These are phyloP conservation scores for Solidago caesia DNA, from an alignment of 129 eudicot genomes.

Conservation along the genomic window DNA sequence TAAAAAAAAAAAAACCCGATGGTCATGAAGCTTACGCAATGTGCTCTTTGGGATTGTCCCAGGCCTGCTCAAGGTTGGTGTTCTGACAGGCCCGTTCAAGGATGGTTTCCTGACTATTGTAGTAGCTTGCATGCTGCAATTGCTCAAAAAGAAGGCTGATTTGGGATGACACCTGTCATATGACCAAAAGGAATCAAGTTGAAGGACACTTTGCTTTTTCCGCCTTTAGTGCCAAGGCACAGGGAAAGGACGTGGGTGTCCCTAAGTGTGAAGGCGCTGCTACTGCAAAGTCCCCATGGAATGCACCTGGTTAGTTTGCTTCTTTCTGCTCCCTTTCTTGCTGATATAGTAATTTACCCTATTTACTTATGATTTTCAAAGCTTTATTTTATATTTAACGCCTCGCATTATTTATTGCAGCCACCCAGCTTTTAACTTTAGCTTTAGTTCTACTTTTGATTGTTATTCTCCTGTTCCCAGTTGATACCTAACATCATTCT, in stretches of 20 bases:
- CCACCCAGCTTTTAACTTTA: conserved; percentile 84
- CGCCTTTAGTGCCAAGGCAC: conserved; percentile 82
- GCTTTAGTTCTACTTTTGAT: conserved; percentile 63
- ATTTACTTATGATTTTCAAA: neutral
- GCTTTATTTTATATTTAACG: neutral
- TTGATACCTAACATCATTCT: conserved; percentile 65
- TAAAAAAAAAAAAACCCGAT: too few species aligned
- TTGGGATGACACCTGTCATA: conserved; percentile 78
- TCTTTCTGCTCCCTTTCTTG: conserved; percentile 1
- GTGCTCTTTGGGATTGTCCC: conserved; percentile 99
- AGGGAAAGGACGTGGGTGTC: conserved; percentile 89
- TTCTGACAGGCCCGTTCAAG: conserved; percentile 76
- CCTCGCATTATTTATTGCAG: conserved; percentile 91
- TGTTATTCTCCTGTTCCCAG: conserved; percentile 81
- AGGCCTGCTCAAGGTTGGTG: conserved; percentile 13
- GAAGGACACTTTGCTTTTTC: conserved; percentile 89
- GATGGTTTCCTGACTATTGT: conserved; percentile 82
- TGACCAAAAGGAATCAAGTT: conserved; percentile 91
- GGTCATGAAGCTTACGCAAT: too few species aligned
- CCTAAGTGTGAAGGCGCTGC: conserved; percentile 43
- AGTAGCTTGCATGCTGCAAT: conserved; percentile 73
- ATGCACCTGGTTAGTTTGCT: too few species aligned
- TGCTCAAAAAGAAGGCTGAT: conserved; percentile 84
- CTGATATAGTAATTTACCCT: conserved; percentile 1
- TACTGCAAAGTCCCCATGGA: conserved; percentile 81